Base-by-base conservation (phyloP, 2,329 filamentous ascomycete genomes). In the Truncatella angustata region DNA sequence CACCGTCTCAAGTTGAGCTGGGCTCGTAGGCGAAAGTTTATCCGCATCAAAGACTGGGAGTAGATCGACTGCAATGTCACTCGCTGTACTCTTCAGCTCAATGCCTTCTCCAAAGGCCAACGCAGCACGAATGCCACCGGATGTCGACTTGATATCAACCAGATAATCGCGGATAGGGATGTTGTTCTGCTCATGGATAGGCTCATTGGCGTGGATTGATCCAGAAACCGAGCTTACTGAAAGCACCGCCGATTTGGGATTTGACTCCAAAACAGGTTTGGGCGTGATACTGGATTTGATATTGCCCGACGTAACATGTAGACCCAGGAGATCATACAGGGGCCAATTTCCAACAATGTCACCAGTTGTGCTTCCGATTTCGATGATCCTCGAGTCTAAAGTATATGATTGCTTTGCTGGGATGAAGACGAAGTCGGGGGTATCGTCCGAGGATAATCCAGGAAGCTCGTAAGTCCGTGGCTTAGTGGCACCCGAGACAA, bases 311-410 rank as follows among this genome's bases (percentile, higher is more conserved):
- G 67, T 66, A 6, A 74, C 72, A 16, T 65, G 57, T n/a, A 81
- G 62, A 16, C 67, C 64, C 11, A 83, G 70, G 26, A 71, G 63
- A 58, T 81, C 76, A 60, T 74, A 77, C 1, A 82, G 66, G 1
- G 79, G 76, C 68, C 76, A 81, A 62, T 70, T 72, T 26, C 80
- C 80, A 12, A 54, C 53, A 55, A 83, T 72, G 12, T 63, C 46
- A 6, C 75, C 76, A 1, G 75, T 71, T 3, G 71, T 69, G 16
- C 78, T 76, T 23, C 62, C 57, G 12, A 77, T 67, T 24, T 67
- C 60, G 51, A 78, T 72, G 46, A 69, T 59, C 28, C 75, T 70
- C 1, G 74, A 73, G 50, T 72, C 63, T 42, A 82, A 64, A 5
- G 58, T 56, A 62, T 76, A 80, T 1, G 71, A 65, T 7, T 60